phyloP scores from a whole-genome alignment of 306 rosid species.

The Fagus sylvatica region DNA sequence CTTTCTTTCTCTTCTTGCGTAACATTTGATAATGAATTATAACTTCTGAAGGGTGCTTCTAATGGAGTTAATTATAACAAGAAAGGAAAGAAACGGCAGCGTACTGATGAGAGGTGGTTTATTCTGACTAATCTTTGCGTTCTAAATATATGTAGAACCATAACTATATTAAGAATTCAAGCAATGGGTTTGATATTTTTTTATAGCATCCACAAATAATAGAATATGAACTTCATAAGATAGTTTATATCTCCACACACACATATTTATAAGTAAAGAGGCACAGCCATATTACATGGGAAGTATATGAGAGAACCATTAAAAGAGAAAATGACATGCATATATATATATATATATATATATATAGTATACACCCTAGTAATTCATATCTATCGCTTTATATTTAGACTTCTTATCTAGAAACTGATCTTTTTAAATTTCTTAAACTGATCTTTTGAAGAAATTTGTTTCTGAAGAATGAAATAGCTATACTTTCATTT shows the following conservation, averaged over 20 bases:
- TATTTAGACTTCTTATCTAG: background rate
- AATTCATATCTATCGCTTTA: background rate
- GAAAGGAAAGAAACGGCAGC: conserved; percentile 56
- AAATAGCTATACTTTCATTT: background rate
- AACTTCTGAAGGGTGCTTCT: conserved; percentile 45
- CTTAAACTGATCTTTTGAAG: too few species aligned
- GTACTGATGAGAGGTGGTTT: conserved; percentile 50
- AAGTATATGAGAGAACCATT: too few species aligned
- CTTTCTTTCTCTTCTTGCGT: background rate
- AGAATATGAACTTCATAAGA: background rate
- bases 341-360: too few species aligned
- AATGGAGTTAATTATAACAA: conserved; percentile 53
- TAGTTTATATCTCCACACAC: background rate
- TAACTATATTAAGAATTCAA: background rate
- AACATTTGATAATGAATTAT: conserved; percentile 11
- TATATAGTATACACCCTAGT: too few species aligned
- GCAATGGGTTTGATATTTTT: background rate
- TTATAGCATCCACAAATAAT: background rate
- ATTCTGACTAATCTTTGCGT: background rate
- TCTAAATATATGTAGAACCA: background rate
- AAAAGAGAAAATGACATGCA: too few species aligned
- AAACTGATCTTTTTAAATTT: background rate
- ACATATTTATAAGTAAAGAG: background rate
- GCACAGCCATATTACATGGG: too few species aligned
- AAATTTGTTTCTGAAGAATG: background rate